Evolutionary conservation across 163 green algal species (phyloP).

Genomic region (Smithsoniella earleae): DNA sequence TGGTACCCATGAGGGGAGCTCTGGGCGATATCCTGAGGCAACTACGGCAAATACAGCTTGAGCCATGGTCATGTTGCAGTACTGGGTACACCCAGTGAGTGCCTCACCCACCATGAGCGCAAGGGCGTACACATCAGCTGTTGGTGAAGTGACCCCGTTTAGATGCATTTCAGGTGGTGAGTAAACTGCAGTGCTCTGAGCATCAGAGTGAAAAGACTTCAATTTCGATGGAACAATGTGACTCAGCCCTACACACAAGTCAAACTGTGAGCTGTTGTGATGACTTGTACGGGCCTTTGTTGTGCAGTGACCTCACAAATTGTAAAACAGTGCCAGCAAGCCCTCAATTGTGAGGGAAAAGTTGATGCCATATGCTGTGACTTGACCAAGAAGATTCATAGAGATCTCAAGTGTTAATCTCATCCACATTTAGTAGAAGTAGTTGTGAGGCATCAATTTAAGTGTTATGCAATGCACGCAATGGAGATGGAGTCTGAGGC

Average conservation of each 20-base stretch:
- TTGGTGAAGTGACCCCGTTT: background rate
- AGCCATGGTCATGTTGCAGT: background rate
- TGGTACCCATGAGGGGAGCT: background rate
- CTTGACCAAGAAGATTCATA: too few species aligned
- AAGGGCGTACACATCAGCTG: constrained; percentile 1
- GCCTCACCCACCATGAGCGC: background rate
- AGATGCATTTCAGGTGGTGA: background rate
- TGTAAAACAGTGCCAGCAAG: too few species aligned
- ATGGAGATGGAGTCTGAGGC: too few species aligned
- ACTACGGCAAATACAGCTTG: background rate
- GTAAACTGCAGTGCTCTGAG: background rate
- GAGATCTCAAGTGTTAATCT: too few species aligned
- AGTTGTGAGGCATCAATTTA: too few species aligned
- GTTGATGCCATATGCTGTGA: too few species aligned
- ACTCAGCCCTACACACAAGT: background rate
- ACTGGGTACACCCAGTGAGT: background rate
- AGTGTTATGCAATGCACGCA: too few species aligned
- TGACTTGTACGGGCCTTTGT: too few species aligned
- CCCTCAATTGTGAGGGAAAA: too few species aligned
- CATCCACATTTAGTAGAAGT: too few species aligned
- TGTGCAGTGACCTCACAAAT: too few species aligned
- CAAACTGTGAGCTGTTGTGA: too few species aligned
- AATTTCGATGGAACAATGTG: background rate
- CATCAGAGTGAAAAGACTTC: background rate
- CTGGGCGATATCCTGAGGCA: background rate